Evolutionary conservation across 192 early-diverging fungal species (phyloP), one percentile per base, ranked within the genome.

Genomic region (Helicostylum pulchrum): DNA sequence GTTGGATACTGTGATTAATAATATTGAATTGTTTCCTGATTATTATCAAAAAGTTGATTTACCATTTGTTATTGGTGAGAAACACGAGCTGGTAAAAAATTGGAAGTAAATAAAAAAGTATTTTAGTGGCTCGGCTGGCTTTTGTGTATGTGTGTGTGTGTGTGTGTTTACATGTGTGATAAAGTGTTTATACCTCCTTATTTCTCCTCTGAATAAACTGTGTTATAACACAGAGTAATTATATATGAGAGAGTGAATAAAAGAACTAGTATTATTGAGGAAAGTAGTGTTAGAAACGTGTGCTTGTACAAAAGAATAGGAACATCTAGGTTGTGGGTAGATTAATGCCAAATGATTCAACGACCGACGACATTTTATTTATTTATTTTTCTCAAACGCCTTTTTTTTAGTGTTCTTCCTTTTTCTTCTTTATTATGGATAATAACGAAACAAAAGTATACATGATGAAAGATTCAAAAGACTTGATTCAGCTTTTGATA

Each of bases 31-130:
- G 12, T 50, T 23, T 43, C 61, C 73, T 0, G 80, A 84, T 49
- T 90, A 90, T 66, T 92, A 92, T 73, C 82, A 87, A 61, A 68
- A 59, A 23, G 80, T 77, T 0, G 84, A 83, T 3, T 46, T 92
- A 2, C 76, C 78, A 5, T 92, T 79, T 72, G 77, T 82, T 0
- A 52, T 92, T 12, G 87, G 85, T 7, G 82, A 82, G 7, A 52
- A 32, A 9, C 68, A 70, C 26, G 53, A 61, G 17, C 31, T 70
- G 11, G 19, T 36, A 17, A 32, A 67, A 30, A 57, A 57, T 30
- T 39, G 36, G 36, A 39, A 39, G 36, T 39, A 39, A 17, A 58
- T 45, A 43, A 45, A 1, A 44, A 45, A 19, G 57, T 26, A 26
- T 26, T 26, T 26, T 26, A 26, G 26, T 59, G 43, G 43, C 57